Evolutionary conservation across 306 rosid species (phyloP).

Genomic region (Cajanus cajan): DNA sequence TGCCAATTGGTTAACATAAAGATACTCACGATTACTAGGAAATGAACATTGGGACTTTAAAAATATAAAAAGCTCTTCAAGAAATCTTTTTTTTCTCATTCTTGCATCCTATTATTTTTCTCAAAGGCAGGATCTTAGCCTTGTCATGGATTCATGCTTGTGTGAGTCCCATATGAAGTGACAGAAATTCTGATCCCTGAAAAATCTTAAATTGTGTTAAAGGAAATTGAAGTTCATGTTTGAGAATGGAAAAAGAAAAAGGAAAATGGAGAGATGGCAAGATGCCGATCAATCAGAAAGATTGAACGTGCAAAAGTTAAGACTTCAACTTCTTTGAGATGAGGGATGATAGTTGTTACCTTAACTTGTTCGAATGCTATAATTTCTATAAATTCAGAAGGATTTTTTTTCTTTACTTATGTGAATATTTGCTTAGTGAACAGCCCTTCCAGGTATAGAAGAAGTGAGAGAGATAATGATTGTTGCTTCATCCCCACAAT

Average conservation of each 20-base stretch:
- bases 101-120: background rate
- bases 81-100: background rate
- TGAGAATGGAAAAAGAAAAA: constrained; percentile 14
- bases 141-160: background rate
- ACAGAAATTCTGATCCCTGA: background rate
- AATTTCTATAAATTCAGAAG: background rate
- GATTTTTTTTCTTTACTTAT: background rate
- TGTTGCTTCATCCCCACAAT: background rate
- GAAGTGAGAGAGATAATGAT: background rate
- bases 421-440: background rate
- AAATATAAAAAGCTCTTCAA: background rate
- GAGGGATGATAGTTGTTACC: background rate
- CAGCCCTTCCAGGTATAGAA: background rate
- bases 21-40: background rate
- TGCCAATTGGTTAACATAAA: background rate
- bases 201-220: background rate
- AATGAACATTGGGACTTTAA: background rate
- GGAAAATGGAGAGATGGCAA: background rate
- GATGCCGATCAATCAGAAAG: background rate
- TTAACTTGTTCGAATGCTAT: background rate
- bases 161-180: background rate
- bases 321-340: background rate
- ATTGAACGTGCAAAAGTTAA: background rate
- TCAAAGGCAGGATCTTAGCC: background rate
- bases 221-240: background rate